Evolutionary conservation across 2,329 filamentous ascomycete species (phyloP).

Genomic region (Sarocladiaceae sp.): DNA sequence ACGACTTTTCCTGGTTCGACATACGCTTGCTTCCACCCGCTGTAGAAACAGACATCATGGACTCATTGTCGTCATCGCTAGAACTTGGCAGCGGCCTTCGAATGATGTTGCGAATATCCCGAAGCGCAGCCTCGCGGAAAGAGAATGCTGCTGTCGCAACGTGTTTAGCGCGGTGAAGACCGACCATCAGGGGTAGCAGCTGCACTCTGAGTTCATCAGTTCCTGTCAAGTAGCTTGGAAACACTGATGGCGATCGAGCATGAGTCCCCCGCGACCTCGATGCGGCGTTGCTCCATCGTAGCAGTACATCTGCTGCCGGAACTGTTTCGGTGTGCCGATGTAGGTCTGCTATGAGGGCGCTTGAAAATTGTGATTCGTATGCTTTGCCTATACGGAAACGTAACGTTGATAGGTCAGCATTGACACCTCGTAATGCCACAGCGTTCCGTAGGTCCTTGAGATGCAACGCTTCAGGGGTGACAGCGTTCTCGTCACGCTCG

Average conservation of each 20-base stretch:
- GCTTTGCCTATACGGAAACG: constrained; percentile 78
- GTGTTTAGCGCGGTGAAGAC: constrained; percentile 75
- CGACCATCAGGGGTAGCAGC: constrained; percentile 64
- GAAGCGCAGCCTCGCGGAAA: constrained; percentile 76
- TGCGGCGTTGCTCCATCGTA: constrained; percentile 76
- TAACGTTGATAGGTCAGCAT: constrained; percentile 68
- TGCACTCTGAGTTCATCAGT: constrained; percentile 64
- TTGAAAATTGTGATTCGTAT: constrained; percentile 76
- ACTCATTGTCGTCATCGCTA: constrained; percentile 88
- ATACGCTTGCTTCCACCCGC: constrained; percentile 59
- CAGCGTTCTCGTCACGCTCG: constrained; percentile 38
- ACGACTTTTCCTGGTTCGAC: constrained; percentile 83
- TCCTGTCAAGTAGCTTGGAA: constrained; percentile 73
- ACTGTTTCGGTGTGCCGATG: constrained; percentile 72
- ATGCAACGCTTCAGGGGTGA: constrained; percentile 14
- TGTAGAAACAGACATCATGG: constrained; percentile 80
- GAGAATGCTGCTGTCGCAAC: constrained; percentile 74
- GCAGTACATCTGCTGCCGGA: constrained; percentile 65
- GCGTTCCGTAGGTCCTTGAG: constrained; percentile 68
- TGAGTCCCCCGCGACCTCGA: constrained; percentile 64
- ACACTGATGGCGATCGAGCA: constrained; percentile 58
- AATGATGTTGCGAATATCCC: constrained; percentile 82
- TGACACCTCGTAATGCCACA: constrained; percentile 73
- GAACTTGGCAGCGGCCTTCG: constrained; percentile 83
- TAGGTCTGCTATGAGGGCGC: constrained; percentile 71